Base-by-base conservation (phyloP, 257 asterid genomes). In the Forsythia viridissima region DNA sequence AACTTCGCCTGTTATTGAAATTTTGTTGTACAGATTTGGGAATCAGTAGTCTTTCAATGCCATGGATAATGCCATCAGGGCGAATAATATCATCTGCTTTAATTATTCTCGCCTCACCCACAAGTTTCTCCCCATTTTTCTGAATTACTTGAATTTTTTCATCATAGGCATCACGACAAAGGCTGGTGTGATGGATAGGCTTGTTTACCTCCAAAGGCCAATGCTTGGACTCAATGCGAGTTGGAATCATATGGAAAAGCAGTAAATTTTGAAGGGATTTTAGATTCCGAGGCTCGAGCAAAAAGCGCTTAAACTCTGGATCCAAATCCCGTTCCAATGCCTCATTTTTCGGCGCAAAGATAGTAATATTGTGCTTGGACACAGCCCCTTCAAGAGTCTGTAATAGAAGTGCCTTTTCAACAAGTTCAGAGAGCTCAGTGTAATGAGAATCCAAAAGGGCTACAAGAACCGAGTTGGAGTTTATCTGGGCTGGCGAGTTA, bases 21-120 rank as follows among this genome's bases (percentile, higher is more conserved):
- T 89, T 94, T 43, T 89, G 94, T 68, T 92, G 97, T 0, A 95
- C 99, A 8, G 97, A 89, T 80, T 92, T 90, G 0, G 99, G 99
- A 3, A 95, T 76, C 63, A 95, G 30, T 0, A 95, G 86, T 4
- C 92, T 78, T 84, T 95, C 97, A 21, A 95, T 93, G 38, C 99
- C 99, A 84, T 95, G 99, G 79, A 95, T 95, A n/a, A 95, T 80
- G 43, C 99, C 99, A 70, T 95, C 99, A 11, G 97, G 97, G 1
- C 97, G 94, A 36, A 91, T 69, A 16, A 95, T 59, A 71, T 91
- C 93, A 37, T 93, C 91, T 2, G 96, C 86, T 43, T 73, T 85
- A 15, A 90, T 51, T 6, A 95, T 79, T 55, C 51, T 86, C 0
- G 97, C 87, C 4, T 52, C 76, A 61, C 92, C 83, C 8, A 92